Base-by-base conservation (phyloP, 106 monocot genomes). In the Xerophyta viscosa region DNA sequence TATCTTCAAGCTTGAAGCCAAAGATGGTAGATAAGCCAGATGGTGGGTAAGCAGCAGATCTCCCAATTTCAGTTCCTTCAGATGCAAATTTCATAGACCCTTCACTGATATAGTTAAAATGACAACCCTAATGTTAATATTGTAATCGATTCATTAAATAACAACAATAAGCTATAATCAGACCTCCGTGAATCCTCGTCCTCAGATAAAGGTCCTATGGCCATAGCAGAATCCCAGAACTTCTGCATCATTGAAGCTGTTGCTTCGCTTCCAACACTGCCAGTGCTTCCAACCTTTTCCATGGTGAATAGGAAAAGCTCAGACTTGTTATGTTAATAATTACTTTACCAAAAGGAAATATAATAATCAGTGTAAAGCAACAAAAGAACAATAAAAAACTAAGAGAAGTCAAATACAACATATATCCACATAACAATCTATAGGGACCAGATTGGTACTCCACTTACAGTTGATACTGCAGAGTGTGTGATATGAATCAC, bases 171-270 rank as follows among this genome's bases (percentile, higher is more conserved):
- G 27, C 11, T 2, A 52, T 27, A 14, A 11, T 52, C 26, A 17
- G 46, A 82, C 81, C 87, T 81, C 37, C 61, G 41, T 23, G 64
- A 66, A 27, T n/a, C n/a, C n/a, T n/a, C n/a, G n/a, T n/a, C n/a
- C n/a, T n/a, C n/a, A n/a, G n/a, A n/a, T n/a, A n/a, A n/a, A 46
- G 85, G 79, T 21, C 85, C 82, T 17, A 82, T 25, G 23, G 73
- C 70, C 76, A 98, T 66, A 31, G 96, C 82, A 25, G 96, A 79
- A 60, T 98, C 89, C 96, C 89, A 98, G 49, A 98, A 98, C 65
- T 89, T 89, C 41, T 98, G 89, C 81, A 89, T 79, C 75, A 98
- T 62, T 48, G 67, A 82, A 45, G 63, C 55, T 48, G 88, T 61
- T 41, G 79, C 66, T 48, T 86, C 96, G 27, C 63, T 82, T 36